Evolutionary conservation across 2,329 filamentous ascomycete species (phyloP).

Genomic region (Hypoxylon rubiginosum): DNA sequence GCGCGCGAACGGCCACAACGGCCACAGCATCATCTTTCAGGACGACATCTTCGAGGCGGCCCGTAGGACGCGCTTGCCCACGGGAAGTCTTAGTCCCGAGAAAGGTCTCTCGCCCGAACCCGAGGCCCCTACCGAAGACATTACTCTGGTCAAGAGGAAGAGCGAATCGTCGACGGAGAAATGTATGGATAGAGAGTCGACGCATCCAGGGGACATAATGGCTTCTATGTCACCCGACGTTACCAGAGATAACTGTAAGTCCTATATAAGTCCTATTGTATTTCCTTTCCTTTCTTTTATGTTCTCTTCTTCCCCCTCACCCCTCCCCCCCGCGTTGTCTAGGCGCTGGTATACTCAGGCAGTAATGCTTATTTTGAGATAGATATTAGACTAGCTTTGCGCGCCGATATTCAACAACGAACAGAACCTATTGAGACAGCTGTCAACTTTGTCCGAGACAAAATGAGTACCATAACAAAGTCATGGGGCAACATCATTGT

Average conservation of each 20-base stretch:
- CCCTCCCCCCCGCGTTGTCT: background rate
- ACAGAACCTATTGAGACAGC: constrained; percentile 85
- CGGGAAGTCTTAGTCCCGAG: constrained; percentile 68
- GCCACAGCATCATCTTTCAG: constrained; percentile 31
- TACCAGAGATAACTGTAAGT: constrained; percentile 66
- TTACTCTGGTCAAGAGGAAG: constrained; percentile 57
- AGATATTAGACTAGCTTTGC: constrained; percentile 91
- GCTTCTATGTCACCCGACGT: constrained; percentile 50
- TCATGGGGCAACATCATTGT: constrained; percentile 77
- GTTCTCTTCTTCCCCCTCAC: background rate
- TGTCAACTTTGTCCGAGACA: constrained; percentile 72
- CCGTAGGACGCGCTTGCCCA: constrained; percentile 67
- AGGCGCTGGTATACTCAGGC: background rate
- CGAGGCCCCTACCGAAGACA: constrained; percentile 51
- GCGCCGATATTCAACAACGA: constrained; percentile 88
- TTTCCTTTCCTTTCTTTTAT: too few relatives aligned
- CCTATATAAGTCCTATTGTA: background rate
- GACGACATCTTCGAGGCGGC: constrained; percentile 63
- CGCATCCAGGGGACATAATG: constrained; percentile 47
- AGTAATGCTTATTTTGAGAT: constrained; percentile 43
- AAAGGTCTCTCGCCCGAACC: constrained; percentile 65
- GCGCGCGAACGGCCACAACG: constrained; percentile 32
- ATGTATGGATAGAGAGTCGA: constrained; percentile 36
- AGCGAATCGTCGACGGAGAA: constrained; percentile 47
- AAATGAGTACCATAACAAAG: constrained; percentile 72